phyloP scores from a whole-genome alignment of 257 asterid genomes.

The Dorcoceras hygrometricum region DNA sequence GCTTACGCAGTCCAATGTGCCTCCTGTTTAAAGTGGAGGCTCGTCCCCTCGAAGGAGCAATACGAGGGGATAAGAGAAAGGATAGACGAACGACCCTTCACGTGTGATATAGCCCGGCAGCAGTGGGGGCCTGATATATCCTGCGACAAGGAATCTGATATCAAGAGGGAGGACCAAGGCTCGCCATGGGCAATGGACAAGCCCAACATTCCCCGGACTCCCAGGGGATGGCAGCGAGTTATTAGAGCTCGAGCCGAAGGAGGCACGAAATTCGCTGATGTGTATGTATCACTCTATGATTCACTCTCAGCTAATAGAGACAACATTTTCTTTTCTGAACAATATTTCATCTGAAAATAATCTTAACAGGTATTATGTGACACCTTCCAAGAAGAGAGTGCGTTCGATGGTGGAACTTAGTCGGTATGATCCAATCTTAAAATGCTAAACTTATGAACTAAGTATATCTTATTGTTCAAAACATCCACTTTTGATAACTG shows the following conservation, averaged over 20 bases:
- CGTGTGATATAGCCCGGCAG: conserved; percentile 60
- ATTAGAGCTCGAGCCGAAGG: conserved; percentile 43
- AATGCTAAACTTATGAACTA: neutral
- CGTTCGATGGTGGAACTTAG: conserved; percentile 22
- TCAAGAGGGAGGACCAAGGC: conserved; percentile 26
- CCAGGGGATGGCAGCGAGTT: conserved; percentile 45
- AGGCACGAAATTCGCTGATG: conserved; percentile 50
- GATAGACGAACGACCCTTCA: conserved; percentile 48
- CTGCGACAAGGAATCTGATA: conserved; percentile 44
- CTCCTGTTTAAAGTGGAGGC: conserved; percentile 73
- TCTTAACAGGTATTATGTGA: conserved; percentile 21
- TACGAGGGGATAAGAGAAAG: conserved; percentile 72
- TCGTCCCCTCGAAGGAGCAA: conserved; percentile 62
- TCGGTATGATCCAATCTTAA: conserved; percentile 3
- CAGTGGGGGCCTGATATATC: conserved; percentile 66
- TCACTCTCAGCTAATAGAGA: too few species aligned
- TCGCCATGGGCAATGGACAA: conserved; percentile 48
- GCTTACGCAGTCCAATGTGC: conserved; percentile 47
- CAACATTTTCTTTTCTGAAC: too few species aligned
- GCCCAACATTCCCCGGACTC: conserved; percentile 40
- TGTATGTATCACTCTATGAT: conserved; percentile 26
- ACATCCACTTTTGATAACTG: neutral
- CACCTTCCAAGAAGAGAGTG: conserved; percentile 20
- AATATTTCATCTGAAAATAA: too few species aligned
- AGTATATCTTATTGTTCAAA: neutral